Evolutionary conservation across 306 rosid species (phyloP).

Genomic region (Acacia confusa): DNA sequence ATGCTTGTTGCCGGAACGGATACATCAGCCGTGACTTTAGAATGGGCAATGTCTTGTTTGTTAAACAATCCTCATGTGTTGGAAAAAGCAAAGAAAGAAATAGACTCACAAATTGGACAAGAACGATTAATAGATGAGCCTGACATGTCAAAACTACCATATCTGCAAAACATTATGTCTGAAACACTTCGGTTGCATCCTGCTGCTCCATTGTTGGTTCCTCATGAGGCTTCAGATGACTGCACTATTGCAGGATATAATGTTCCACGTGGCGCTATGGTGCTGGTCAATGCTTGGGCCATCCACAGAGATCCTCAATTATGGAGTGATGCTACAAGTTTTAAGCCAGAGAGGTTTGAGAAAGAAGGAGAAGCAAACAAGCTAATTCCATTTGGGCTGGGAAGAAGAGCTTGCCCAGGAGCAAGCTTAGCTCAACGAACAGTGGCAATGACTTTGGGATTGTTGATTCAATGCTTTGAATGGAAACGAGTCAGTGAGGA

Average conservation of each 20-base stretch:
- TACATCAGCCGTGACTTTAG: conserved; percentile 47
- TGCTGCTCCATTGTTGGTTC: not conserved
- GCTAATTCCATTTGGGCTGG: not conserved
- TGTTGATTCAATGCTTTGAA: conserved; percentile 14
- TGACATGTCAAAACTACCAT: conserved; percentile 44
- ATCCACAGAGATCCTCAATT: not conserved
- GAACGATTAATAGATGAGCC: conserved; percentile 38
- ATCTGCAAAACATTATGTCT: conserved; percentile 15
- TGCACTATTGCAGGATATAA: not conserved
- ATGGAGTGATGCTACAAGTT: not conserved
- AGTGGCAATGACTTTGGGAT: not conserved
- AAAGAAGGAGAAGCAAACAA: not conserved
- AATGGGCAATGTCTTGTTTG: conserved; percentile 59
- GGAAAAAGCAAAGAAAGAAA: conserved; percentile 40
- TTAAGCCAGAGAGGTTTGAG: not conserved
- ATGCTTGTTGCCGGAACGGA: conserved; percentile 48
- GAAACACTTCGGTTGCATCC: not conserved
- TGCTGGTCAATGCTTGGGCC: not conserved
- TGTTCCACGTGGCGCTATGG: not conserved
- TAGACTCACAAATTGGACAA: conserved; percentile 36
- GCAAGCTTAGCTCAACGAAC: not conserved
- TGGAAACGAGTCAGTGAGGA: not conserved
- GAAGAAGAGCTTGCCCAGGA: not conserved
- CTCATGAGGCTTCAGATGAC: not conserved
- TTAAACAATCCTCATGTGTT: conserved; percentile 41